Percentiles rank a stretch among this genome's conserved stretches.
These are phyloP conservation scores for Mikania micrantha DNA, from an alignment of 129 eudicot species.

Conservation along the genomic window DNA sequence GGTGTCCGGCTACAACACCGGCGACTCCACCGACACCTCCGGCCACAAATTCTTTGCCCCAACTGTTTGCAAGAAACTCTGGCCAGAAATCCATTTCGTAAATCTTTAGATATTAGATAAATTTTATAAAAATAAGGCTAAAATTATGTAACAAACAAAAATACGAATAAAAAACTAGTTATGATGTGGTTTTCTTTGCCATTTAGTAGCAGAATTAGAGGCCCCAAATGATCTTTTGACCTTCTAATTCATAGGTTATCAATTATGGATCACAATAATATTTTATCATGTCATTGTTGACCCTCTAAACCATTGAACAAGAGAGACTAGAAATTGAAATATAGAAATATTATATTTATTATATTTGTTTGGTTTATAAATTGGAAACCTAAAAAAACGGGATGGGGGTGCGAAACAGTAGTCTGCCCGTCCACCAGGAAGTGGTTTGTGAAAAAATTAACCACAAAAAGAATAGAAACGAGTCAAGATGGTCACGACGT, in stretches of 20 bases:
- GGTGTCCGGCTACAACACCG: conserved; percentile 70
- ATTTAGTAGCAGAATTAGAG: background rate
- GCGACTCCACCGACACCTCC: conserved; percentile 81
- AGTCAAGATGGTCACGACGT: background rate
- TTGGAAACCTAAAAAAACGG: conserved; percentile 2
- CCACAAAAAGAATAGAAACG: background rate
- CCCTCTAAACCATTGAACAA: too few relatives aligned
- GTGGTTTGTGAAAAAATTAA: background rate
- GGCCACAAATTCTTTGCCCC: conserved; percentile 85
- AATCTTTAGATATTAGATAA: background rate
- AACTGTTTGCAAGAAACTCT: conserved; percentile 61
- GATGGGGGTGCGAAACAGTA: conserved; percentile 7
- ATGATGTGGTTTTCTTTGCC: background rate
- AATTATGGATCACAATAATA: too few relatives aligned
- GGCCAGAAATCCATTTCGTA: conserved; percentile 58
- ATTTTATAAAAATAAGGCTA: background rate
- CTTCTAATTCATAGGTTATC: too few relatives aligned
- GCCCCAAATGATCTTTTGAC: too few relatives aligned
- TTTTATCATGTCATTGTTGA: too few relatives aligned
- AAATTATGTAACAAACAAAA: background rate
- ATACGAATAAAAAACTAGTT: background rate
- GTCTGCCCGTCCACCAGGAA: background rate
- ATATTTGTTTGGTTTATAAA: background rate
- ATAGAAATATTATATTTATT: background rate
- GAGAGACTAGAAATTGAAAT: background rate